A percentile compares a stretch with the other conserved stretches of the same genome.
phyloP scores from a whole-genome alignment of 2,329 filamentous ascomycete genomes.

The Colletotrichum sp. region DNA sequence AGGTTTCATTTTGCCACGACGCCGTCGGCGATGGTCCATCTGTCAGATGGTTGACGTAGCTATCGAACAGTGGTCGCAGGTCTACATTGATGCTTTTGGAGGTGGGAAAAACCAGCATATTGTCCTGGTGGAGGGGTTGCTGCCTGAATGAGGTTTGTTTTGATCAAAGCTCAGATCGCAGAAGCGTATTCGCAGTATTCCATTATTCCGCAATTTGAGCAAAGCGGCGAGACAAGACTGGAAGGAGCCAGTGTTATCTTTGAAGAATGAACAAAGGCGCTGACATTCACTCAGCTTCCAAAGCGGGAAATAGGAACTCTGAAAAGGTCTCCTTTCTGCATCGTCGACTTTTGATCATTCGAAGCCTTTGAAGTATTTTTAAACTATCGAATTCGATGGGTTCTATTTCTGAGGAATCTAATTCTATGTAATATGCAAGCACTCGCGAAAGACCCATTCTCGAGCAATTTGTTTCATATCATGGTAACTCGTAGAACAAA shows the following conservation, averaged over 20 bases:
- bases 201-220: background rate
- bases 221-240: background rate
- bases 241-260: background rate
- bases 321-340: background rate
- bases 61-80: background rate
- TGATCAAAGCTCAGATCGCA: background rate
- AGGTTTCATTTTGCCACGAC: background rate
- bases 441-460: background rate
- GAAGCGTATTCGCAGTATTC: background rate
- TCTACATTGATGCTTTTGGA: background rate
- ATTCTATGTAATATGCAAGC: background rate
- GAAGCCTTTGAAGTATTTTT: background rate
- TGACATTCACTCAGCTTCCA: background rate
- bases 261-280: background rate
- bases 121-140: background rate
- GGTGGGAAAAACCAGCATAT: background rate
- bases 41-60: background rate
- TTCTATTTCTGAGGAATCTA: background rate
- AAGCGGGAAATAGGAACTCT: background rate
- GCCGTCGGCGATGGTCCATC: background rate
- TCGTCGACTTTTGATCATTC: background rate
- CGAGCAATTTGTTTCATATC: background rate
- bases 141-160: background rate
- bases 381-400: background rate
- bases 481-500: background rate